A percentile compares a stretch with the other conserved stretches of the same genome.
These are phyloP conservation scores for Termitomyces sp. DNA, from an alignment of 768 basidiomycete genomes.

Conservation along the genomic window DNA sequence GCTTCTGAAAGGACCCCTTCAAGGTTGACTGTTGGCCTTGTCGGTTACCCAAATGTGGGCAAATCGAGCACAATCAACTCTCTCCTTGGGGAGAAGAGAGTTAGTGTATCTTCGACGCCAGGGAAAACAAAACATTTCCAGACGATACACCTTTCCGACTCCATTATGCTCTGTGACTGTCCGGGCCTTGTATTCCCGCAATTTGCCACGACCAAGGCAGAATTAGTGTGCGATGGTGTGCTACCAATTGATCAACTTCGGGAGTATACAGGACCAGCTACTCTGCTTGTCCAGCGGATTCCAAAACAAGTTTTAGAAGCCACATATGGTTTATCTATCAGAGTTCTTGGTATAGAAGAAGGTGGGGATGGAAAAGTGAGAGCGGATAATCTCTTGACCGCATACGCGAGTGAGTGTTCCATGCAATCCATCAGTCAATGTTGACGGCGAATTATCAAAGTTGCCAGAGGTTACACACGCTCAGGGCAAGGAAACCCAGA, in stretches of 20 bases:
- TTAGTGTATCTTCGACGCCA: slow-evolving; percentile 96
- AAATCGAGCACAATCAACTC: slow-evolving; percentile 99
- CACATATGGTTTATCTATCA: slow-evolving; percentile 81
- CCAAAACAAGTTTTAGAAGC: slow-evolving; percentile 84
- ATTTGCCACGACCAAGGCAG: slow-evolving; percentile 95
- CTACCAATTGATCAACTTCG: slow-evolving; percentile 96
- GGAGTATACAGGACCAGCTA: slow-evolving; percentile 83
- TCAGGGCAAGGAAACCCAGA: slow-evolving; percentile 97
- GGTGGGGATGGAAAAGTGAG: slow-evolving; percentile 75
- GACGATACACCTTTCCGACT: slow-evolving; percentile 88
- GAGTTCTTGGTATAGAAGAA: slow-evolving; percentile 60
- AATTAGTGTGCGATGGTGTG: slow-evolving; percentile 94
- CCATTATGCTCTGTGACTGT: slow-evolving; percentile 90
- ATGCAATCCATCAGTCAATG: not conserved
- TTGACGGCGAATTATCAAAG: slow-evolving; percentile 36
- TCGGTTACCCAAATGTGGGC: slow-evolving; percentile 98
- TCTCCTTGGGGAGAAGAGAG: slow-evolving; percentile 92
- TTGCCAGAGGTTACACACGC: slow-evolving; percentile 88
- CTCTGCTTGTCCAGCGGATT: slow-evolving; percentile 73
- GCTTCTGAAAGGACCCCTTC: slow-evolving; percentile 48
- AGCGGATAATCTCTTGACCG: slow-evolving; percentile 76
- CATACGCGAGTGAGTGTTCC: slow-evolving; percentile 82
- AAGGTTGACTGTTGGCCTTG: slow-evolving; percentile 81
- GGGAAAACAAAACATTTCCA: slow-evolving; percentile 99
- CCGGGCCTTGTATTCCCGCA: slow-evolving; percentile 98